Conservation (phyloP, 257 asterid genomes). For the Misopates orontium region DNA sequence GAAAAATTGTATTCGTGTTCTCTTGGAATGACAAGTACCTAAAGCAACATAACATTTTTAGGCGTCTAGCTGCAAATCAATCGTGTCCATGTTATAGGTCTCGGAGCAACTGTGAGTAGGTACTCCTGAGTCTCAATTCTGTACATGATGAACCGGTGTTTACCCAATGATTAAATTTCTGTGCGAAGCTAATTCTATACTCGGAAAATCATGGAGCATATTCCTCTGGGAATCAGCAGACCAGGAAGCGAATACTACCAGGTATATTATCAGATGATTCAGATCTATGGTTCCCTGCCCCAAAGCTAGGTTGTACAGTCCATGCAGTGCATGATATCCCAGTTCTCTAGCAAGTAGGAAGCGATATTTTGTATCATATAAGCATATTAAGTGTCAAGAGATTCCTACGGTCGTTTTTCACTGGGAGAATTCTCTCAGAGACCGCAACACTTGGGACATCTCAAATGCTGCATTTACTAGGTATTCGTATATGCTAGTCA, state of each 20-base stretch:
- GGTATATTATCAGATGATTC: conserved; percentile 13
- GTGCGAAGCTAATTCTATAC: conserved; percentile 27
- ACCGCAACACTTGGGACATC: too few relatives aligned
- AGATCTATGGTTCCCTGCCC: conserved; percentile 26
- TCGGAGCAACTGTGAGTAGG: conserved; percentile 27
- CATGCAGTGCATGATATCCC: neutral
- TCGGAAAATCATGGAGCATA: conserved; percentile 21
- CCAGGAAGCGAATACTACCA: conserved; percentile 28
- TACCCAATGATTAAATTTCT: conserved; percentile 33
- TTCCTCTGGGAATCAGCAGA: conserved; percentile 18
- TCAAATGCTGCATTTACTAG: too few relatives aligned
- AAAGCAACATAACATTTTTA: conserved; percentile 24
- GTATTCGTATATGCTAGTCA: neutral
- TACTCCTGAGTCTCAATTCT: conserved; percentile 28
- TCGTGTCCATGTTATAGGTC: conserved; percentile 51
- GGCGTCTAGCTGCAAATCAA: conserved; percentile 33
- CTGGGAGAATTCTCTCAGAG: too few relatives aligned
- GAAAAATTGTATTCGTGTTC: neutral
- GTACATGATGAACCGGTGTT: conserved; percentile 27
- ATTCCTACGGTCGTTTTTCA: too few relatives aligned
- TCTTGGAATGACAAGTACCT: conserved; percentile 22
- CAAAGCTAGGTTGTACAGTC: conserved; percentile 17
- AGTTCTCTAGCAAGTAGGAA: too few relatives aligned
- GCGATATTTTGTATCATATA: too few relatives aligned
- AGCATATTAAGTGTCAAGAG: too few relatives aligned